Base-by-base conservation (phyloP, 225 moss, liverwort and hornwort species). In the Thuidium tamariscinum region DNA sequence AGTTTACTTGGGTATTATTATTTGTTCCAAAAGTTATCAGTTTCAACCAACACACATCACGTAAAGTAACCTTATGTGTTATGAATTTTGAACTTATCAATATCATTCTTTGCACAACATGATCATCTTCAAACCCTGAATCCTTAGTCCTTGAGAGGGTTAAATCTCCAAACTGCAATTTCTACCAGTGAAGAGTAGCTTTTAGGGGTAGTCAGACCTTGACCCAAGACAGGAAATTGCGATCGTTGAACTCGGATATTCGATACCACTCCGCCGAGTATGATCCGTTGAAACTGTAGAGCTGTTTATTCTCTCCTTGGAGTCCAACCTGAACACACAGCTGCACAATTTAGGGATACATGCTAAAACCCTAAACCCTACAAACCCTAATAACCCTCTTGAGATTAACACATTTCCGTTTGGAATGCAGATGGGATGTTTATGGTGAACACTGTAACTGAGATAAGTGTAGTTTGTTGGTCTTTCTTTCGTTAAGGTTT, bases 161-260 rank as follows among this genome's bases (percentile, higher is more conserved):
- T 69, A 37, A 41, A 54, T 69, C 29, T 51, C 30, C 16, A 56
- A 56, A 41, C 52, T 73, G 56, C 41, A n/a, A 75, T 42, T 32
- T 46, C 46, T 42, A 65, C 26, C 42, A 57, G 37, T 27, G 54
- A 57, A 51, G 21, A 19, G 37, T 16, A 27, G 55, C 36, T 37
- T 23, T 19, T 17, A 64, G 37, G 59, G 74, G 85, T 67, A 86
- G 7, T 36, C 89, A 25, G 74, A 97, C 97, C 96, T 97, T 95
- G 79, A 95, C 86, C 97, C 97, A 97, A 62, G 90, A 72, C 32
- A 97, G 87, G 37, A 91, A 84, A 60, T 91, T 90, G 36, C 80
- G 83, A 27, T 89, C 85, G 63, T 63, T 86, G 46, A 83, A 83
- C 42, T 89, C 88, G 26, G 82, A 67, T 70, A 85, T 77, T 51